Evolutionary conservation across 192 early-diverging fungal genomes (phyloP).

Genomic region (Coemansia sp.): DNA sequence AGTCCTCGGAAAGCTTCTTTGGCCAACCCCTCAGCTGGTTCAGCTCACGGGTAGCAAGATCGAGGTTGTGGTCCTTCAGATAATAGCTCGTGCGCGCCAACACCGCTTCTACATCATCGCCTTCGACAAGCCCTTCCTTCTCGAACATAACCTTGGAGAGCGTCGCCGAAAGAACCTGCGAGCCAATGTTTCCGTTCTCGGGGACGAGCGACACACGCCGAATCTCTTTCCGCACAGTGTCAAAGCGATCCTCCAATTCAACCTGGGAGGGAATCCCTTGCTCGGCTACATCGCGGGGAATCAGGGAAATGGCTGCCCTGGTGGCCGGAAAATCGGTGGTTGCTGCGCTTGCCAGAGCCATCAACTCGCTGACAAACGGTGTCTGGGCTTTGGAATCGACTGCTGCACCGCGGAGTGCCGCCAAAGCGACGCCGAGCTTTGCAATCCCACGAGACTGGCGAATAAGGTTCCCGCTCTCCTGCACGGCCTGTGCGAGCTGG

Average conservation of each 20-base stretch:
- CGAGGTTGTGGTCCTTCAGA: conserved; percentile 78
- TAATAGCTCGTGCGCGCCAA: conserved; percentile 77
- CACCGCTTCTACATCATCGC: conserved; percentile 84
- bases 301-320: conserved; percentile 64
- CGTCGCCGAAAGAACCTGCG: conserved; percentile 72
- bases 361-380: conserved; percentile 76
- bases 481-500: conserved; percentile 67
- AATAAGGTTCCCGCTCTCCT: conserved; percentile 70
- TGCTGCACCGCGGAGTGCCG: conserved; percentile 64
- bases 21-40: conserved; percentile 95
- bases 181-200: conserved; percentile 81
- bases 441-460: conserved; percentile 64
- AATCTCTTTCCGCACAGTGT: conserved; percentile 67
- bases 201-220: conserved; percentile 83
- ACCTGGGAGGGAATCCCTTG: conserved; percentile 66
- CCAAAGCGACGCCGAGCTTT: conserved; percentile 66
- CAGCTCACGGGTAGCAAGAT: conserved; percentile 84
- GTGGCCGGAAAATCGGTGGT: conserved; percentile 54
- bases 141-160: conserved; percentile 80
- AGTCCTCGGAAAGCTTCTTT: conserved; percentile 81
- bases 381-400: conserved; percentile 41
- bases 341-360: conserved; percentile 62
- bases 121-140: conserved; percentile 84
- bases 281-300: conserved; percentile 60
- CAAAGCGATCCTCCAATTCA: conserved; percentile 73